Percentiles rank a stretch among this genome's conserved stretches.
These are phyloP conservation scores for Apophysomyces trapeziformis DNA, from an alignment of 371 early-diverging fungal genomes.

Conservation along the genomic window DNA sequence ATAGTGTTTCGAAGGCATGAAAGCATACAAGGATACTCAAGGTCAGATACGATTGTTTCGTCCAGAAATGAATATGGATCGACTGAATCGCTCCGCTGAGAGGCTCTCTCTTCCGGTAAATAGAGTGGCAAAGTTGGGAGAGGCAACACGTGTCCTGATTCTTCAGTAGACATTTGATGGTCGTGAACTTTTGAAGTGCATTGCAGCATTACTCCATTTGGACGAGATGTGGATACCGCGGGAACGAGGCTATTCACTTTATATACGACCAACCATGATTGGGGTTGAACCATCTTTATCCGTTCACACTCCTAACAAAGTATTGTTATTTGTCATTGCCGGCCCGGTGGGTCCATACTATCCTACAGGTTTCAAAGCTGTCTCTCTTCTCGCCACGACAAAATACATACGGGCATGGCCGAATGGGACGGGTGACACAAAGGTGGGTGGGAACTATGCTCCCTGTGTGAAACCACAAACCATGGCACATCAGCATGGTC, in stretches of 20 bases:
- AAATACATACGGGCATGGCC: constrained; percentile 91
- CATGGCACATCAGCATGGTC: constrained; percentile 79
- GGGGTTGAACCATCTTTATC: constrained; percentile 83
- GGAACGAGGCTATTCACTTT: constrained; percentile 90
- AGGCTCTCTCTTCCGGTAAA: constrained; percentile 81
- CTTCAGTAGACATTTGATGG: constrained; percentile 65
- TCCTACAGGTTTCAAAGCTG: constrained; percentile 84
- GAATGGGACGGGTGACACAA: constrained; percentile 90
- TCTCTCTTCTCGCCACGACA: constrained; percentile 78
- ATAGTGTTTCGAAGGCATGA: constrained; percentile 91
- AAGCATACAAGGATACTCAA: constrained; percentile 84
- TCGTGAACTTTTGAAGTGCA: constrained; percentile 76
- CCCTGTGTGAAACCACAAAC: constrained; percentile 79
- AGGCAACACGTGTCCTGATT: not conserved
- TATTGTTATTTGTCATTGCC: constrained; percentile 84
- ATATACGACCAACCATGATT: constrained; percentile 92
- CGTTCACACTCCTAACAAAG: constrained; percentile 66
- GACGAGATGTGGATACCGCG: constrained; percentile 86
- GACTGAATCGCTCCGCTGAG: constrained; percentile 71
- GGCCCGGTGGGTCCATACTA: constrained; percentile 95
- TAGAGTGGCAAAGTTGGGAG: constrained; percentile 6
- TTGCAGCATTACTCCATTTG: constrained; percentile 77
- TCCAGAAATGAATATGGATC: constrained; percentile 90
- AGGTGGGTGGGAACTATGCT: constrained; percentile 85
- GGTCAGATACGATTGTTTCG: constrained; percentile 85